These are phyloP conservation scores for Pythium dissimile DNA, from an alignment of 352 stramenopile species.

Conservation along the genomic window DNA sequence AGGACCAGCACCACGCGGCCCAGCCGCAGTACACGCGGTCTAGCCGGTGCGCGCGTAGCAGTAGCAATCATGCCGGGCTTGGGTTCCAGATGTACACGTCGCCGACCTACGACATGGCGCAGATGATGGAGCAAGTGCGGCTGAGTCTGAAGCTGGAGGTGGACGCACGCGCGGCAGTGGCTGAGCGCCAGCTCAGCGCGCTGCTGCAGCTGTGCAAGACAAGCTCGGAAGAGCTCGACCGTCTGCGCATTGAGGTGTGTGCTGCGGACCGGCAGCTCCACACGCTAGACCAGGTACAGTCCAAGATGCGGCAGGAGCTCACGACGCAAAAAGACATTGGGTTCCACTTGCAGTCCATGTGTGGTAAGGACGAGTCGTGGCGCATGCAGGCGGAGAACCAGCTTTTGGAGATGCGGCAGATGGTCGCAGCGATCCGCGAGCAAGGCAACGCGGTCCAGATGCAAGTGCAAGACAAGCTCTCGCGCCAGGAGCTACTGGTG, in stretches of 20 bases:
- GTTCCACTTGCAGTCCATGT: slow-evolving; percentile 78
- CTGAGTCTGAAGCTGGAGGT: slow-evolving; percentile 83
- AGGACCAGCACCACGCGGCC: slow-evolving; percentile 4
- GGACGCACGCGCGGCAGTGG: slow-evolving; percentile 67
- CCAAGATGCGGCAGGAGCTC: slow-evolving; percentile 72
- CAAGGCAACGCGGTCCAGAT: slow-evolving; percentile 63
- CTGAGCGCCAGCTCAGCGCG: slow-evolving; percentile 72
- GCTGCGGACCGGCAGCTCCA: slow-evolving; percentile 72
- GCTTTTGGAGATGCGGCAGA: slow-evolving; percentile 67
- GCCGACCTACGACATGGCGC: slow-evolving; percentile 72
- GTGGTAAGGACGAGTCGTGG: slow-evolving; percentile 84
- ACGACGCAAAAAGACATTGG: slow-evolving; percentile 81
- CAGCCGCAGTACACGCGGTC: slow-evolving; percentile 1
- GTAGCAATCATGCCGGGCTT: slow-evolving; percentile 2
- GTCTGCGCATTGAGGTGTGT: slow-evolving; percentile 62
- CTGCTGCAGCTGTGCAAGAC: slow-evolving; percentile 70
- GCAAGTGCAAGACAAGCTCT: slow-evolving; percentile 71
- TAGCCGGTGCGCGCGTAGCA: neutral
- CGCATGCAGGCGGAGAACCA: slow-evolving; percentile 83
- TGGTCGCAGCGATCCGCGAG: slow-evolving; percentile 65
- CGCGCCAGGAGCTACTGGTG: slow-evolving; percentile 61
- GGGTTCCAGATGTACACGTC: slow-evolving; percentile 54
- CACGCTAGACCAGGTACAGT: slow-evolving; percentile 70
- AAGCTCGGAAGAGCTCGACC: slow-evolving; percentile 71
- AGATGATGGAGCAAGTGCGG: slow-evolving; percentile 85